Conservation (phyloP, 2,329 filamentous ascomycete genomes). For the Clarireedia paspali region DNA sequence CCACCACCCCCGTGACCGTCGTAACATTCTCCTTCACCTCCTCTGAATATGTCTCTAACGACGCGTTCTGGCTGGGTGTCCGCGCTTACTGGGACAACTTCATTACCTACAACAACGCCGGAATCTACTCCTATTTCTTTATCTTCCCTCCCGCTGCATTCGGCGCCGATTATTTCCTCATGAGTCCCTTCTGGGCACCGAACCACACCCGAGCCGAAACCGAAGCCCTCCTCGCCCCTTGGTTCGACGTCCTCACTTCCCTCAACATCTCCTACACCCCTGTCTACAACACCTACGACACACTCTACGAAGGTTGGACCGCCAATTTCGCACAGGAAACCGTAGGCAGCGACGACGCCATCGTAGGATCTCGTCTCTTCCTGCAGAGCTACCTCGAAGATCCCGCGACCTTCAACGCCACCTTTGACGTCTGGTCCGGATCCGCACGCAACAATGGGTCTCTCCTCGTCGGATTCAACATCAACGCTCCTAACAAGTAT, state of each 20-base stretch:
- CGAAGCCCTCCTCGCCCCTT: conserved; percentile 28
- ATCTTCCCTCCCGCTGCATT: conserved; percentile 24
- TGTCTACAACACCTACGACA: conserved; percentile 25
- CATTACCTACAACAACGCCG: conserved; percentile 31
- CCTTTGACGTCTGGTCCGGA: conserved; percentile 25
- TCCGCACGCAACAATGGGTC: background rate
- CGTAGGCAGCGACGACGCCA: conserved; percentile 27
- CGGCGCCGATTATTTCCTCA: background rate
- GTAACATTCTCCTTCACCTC: conserved; percentile 40
- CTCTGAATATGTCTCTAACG: conserved; percentile 35
- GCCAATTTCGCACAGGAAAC: conserved; percentile 34
- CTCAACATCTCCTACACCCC: conserved; percentile 18
- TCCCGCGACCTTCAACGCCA: conserved; percentile 18
- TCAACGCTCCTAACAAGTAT: background rate
- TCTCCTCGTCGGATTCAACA: background rate
- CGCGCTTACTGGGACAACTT: conserved; percentile 42
- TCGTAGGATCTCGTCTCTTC: conserved; percentile 34
- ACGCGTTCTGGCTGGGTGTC: conserved; percentile 43
- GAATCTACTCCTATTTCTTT: conserved; percentile 23
- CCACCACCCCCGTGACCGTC: conserved; percentile 30
- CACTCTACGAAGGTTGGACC: conserved; percentile 26
- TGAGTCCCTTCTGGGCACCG: conserved; percentile 24
- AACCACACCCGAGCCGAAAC: conserved; percentile 25
- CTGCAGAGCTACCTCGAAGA: conserved; percentile 33
- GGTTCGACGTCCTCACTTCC: conserved; percentile 31